Conservation (phyloP, 2,329 filamentous ascomycete species). For the Metarhizium album region DNA sequence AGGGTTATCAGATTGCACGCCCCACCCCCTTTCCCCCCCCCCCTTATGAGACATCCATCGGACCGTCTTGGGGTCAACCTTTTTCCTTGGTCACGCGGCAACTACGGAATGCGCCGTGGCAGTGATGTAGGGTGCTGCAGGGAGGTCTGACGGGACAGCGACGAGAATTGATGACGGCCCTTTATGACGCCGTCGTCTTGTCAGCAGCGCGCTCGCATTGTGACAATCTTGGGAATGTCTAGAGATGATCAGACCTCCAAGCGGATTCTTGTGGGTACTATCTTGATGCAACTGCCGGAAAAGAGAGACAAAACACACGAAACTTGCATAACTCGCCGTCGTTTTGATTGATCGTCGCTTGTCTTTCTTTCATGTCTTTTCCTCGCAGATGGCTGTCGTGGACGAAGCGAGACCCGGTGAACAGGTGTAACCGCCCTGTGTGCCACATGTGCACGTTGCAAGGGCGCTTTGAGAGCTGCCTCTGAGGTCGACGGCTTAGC, state of each 20-base stretch:
- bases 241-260: not conserved
- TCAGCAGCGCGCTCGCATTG: not conserved
- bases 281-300: not conserved
- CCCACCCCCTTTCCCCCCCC: no score
- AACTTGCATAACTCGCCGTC: not conserved
- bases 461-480: not conserved
- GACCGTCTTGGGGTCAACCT: not conserved
- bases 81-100: not conserved
- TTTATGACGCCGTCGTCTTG: no score
- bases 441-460: not conserved
- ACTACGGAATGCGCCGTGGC: not conserved
- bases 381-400: not conserved
- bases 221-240: not conserved
- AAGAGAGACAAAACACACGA: not conserved
- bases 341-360: not conserved
- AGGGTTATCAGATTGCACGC: no score
- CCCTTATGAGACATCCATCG: not conserved
- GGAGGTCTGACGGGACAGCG: no score
- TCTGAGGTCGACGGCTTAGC: not conserved
- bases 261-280: not conserved
- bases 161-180: not conserved
- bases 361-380: not conserved
- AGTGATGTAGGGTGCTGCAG: not conserved
- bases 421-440: not conserved
- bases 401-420: not conserved